Conservation (phyloP, 139 green algal genomes). For the Asterochloris sp. region DNA sequence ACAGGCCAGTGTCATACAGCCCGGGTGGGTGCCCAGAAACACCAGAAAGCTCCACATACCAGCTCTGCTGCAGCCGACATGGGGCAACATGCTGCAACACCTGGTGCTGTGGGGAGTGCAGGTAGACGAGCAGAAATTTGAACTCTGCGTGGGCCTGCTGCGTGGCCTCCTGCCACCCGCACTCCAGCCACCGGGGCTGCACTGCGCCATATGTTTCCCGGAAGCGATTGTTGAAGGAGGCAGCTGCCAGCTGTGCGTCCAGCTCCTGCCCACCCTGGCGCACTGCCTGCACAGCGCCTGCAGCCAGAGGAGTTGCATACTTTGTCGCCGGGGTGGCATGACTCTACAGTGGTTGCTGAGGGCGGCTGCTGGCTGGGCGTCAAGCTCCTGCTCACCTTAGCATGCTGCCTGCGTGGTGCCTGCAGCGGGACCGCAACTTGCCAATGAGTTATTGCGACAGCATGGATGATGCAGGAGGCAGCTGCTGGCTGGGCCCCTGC, state of each 20-base stretch:
- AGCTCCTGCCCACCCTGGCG: not conserved
- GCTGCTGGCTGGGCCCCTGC: too few relatives aligned
- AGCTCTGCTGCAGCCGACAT: not conserved
- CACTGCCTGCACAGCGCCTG: conserved; percentile 11
- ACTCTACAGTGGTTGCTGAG: too few relatives aligned
- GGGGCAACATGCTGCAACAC: conserved; percentile 19
- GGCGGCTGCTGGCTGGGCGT: too few relatives aligned
- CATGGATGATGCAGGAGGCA: too few relatives aligned
- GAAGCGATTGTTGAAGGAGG: conserved; percentile 26
- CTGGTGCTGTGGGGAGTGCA: conserved; percentile 70
- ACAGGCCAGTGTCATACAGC: not conserved
- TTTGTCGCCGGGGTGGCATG: too few relatives aligned
- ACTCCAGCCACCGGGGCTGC: conserved; percentile 39
- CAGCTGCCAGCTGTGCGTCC: conserved; percentile 16
- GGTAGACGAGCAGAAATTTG: conserved; percentile 79
- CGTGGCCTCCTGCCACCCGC: conserved; percentile 49
- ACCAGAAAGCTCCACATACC: not conserved
- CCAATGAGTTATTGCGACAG: too few relatives aligned
- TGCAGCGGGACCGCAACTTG: too few relatives aligned
- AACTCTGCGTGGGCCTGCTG: conserved; percentile 52
- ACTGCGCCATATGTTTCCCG: conserved; percentile 30
- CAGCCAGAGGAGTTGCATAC: not conserved
- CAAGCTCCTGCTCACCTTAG: too few relatives aligned
- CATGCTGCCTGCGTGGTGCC: too few relatives aligned
- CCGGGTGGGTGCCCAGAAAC: not conserved